phyloP scores from a whole-genome alignment of 352 stramenopile genomes.

The Albugo laibachii region DNA sequence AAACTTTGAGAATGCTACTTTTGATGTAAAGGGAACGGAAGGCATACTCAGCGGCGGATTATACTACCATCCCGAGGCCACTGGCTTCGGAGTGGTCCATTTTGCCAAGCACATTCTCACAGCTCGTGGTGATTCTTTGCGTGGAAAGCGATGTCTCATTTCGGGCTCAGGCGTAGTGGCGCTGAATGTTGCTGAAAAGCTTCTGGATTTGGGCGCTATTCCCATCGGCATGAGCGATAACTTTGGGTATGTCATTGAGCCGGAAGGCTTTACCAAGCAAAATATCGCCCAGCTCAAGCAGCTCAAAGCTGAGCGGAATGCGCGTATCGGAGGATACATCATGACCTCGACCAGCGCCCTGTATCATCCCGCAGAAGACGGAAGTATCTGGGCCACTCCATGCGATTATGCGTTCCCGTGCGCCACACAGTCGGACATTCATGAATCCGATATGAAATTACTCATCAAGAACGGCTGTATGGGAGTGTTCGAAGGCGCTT shows the following conservation, averaged over 20 bases:
- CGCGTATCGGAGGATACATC: slow-evolving; percentile 67
- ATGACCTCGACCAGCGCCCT: slow-evolving; percentile 74
- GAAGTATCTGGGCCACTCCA: slow-evolving; percentile 71
- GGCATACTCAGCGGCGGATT: slow-evolving; percentile 78
- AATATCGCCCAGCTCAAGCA: slow-evolving; percentile 51
- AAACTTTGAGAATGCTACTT: slow-evolving; percentile 3
- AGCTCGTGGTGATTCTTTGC: slow-evolving; percentile 80
- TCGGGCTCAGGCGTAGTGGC: slow-evolving; percentile 89
- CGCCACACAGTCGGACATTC: slow-evolving; percentile 88
- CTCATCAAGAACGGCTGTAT: slow-evolving; percentile 80
- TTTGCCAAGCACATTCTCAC: slow-evolving; percentile 90
- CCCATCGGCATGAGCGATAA: slow-evolving; percentile 92
- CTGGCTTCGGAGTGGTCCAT: slow-evolving; percentile 85
- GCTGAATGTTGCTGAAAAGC: slow-evolving; percentile 86
- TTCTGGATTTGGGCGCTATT: slow-evolving; percentile 90
- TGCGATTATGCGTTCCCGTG: slow-evolving; percentile 95
- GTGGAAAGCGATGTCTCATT: slow-evolving; percentile 94
- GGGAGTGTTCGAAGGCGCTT: slow-evolving; percentile 73
- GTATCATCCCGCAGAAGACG: slow-evolving; percentile 67
- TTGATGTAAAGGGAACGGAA: slow-evolving; percentile 31
- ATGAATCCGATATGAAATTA: slow-evolving; percentile 39
- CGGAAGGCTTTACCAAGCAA: slow-evolving; percentile 63
- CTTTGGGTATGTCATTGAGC: slow-evolving; percentile 91
- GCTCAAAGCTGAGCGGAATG: slow-evolving; percentile 68
- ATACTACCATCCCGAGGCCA: slow-evolving; percentile 83